Evolutionary conservation across 805 yeast species (phyloP).

Genomic region (Kazachstania africana): DNA sequence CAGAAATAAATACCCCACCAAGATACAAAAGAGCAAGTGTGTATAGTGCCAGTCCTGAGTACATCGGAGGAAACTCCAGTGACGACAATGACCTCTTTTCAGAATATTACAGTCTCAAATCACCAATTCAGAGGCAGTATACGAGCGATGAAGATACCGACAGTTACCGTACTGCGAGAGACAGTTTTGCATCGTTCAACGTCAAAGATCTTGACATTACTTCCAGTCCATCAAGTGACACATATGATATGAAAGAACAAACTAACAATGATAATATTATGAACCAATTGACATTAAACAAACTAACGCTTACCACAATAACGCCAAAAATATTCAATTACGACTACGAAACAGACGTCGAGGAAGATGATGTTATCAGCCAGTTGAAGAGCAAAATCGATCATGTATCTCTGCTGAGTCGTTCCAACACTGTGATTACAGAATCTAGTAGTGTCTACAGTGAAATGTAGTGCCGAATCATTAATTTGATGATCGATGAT

Average conservation of each 20-base stretch:
- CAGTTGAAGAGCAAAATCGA: slow-evolving; percentile 9
- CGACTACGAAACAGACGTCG: background rate
- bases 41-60: no score
- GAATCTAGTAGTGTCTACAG: slow-evolving; percentile 7
- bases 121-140: background rate
- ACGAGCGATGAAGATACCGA: no score
- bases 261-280: no score
- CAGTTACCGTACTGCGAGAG: no score
- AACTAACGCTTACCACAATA: background rate
- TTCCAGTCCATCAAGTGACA: no score
- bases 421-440: background rate
- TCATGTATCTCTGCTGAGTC: slow-evolving; percentile 2
- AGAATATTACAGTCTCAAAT: background rate
- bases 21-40: no score
- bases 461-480: no score
- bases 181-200: no score
- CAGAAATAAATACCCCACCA: no score
- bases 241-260: no score
- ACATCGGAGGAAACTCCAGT: background rate
- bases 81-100: slow-evolving; percentile 1
- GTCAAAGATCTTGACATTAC: no score
- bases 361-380: background rate
- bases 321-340: background rate
- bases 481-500: no score
- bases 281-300: background rate